phyloP scores from a whole-genome alignment of 2,329 filamentous ascomycete genomes.

The Scolecobasidium constrictum region DNA sequence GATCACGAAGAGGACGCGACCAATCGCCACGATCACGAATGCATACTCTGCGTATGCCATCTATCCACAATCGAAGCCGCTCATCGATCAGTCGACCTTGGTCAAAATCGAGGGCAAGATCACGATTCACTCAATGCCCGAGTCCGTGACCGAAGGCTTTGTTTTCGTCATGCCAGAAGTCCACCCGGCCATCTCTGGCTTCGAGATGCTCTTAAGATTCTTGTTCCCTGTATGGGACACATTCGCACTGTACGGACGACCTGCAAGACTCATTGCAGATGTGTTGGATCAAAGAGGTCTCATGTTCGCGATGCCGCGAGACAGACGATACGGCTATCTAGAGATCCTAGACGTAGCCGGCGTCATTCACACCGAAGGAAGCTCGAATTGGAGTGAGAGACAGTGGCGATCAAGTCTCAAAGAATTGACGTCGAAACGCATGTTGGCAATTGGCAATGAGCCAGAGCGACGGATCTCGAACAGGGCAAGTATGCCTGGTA shows the following conservation, averaged over 20 bases:
- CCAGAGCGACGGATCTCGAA: constrained; percentile 33
- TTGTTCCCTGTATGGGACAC: constrained; percentile 91
- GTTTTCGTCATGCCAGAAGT: constrained; percentile 97
- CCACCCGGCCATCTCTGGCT: constrained; percentile 82
- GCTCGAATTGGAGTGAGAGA: constrained; percentile 65
- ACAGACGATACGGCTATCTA: constrained; percentile 79
- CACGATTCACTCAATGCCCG: constrained; percentile 70
- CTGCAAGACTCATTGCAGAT: constrained; percentile 76
- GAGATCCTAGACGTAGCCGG: constrained; percentile 77
- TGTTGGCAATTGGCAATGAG: constrained; percentile 36
- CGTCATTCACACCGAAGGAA: constrained; percentile 69
- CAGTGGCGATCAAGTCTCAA: constrained; percentile 88
- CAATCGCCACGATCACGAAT: constrained; percentile 84
- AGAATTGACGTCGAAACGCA: constrained; percentile 71
- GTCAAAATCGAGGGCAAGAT: constrained; percentile 90
- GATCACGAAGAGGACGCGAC: constrained; percentile 81
- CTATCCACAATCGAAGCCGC: constrained; percentile 85
- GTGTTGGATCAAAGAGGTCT: constrained; percentile 76
- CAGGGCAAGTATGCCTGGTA: constrained; percentile 27
- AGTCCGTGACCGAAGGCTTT: constrained; percentile 77
- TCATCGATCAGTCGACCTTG: constrained; percentile 89
- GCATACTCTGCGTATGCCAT: constrained; percentile 90
- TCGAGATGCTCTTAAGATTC: constrained; percentile 89
- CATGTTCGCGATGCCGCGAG: constrained; percentile 96
- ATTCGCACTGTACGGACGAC: constrained; percentile 83